phyloP scores from a whole-genome alignment of 2,329 filamentous ascomycete species.

The Chaetomiaceae sp. region DNA sequence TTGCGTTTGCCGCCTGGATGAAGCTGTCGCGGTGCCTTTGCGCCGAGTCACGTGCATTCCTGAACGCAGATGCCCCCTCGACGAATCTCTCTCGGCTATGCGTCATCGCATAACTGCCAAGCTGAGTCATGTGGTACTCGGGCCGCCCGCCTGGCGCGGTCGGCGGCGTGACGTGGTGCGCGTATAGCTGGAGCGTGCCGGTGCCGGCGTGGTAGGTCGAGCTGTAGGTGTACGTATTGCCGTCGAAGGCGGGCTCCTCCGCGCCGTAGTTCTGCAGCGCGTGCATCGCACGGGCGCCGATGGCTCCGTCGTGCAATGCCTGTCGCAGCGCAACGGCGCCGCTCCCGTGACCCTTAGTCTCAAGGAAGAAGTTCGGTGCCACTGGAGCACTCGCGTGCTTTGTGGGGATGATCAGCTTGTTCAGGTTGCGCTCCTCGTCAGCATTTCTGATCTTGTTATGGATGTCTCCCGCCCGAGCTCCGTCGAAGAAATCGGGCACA shows the following conservation, averaged over 20 bases:
- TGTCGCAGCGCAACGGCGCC: constrained; percentile 26
- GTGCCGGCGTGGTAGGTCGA: constrained; percentile 34
- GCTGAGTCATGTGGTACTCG: constrained; percentile 40
- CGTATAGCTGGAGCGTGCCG: not conserved
- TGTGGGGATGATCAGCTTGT: constrained; percentile 21
- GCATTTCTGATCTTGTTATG: constrained; percentile 9
- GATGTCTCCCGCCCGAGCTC: constrained; percentile 7
- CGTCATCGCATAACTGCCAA: constrained; percentile 31
- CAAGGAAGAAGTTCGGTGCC: constrained; percentile 5
- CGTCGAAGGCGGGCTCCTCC: constrained; percentile 34
- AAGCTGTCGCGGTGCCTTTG: constrained; percentile 35
- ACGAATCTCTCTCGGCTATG: constrained; percentile 29
- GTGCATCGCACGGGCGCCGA: constrained; percentile 35
- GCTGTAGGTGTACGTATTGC: constrained; percentile 30
- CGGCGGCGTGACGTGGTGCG: constrained; percentile 35
- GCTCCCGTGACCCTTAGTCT: not conserved
- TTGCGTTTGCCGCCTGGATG: constrained; percentile 25
- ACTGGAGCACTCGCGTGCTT: constrained; percentile 16
- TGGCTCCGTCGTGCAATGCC: constrained; percentile 36
- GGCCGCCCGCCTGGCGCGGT: constrained; percentile 29
- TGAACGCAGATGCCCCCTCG: constrained; percentile 35
- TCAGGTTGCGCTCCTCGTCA: too few relatives aligned
- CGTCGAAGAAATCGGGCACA: constrained; percentile 18
- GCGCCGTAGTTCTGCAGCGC: constrained; percentile 34
- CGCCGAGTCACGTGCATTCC: constrained; percentile 38